Conservation (phyloP, 768 basidiomycete species). For the Dacryopinax spathularia region DNA sequence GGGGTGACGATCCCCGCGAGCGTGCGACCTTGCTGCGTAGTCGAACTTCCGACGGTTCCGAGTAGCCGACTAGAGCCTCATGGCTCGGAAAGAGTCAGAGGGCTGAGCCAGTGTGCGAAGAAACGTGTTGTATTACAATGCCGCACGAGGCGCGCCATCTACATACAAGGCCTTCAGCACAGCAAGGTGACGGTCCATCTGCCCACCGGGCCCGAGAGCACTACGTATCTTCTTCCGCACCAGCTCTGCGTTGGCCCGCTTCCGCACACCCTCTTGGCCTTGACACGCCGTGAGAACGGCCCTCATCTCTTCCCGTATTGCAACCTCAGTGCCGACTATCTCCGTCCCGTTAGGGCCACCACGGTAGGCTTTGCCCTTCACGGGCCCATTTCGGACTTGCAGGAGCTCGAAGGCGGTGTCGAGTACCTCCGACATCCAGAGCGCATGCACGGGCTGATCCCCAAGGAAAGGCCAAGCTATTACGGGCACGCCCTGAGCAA, state of each 20-base stretch:
- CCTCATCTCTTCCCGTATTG: slow-evolving; percentile 5
- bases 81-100: too few species aligned
- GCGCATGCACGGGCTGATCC: slow-evolving; percentile 1
- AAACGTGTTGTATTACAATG: neutral
- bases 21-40: too few species aligned
- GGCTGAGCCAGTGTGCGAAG: too few species aligned
- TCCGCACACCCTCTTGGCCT: neutral
- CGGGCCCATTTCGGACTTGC: slow-evolving; percentile 4
- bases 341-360: slow-evolving; percentile 1
- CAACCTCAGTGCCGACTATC: neutral
- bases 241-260: neutral
- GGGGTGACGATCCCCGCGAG: too few species aligned
- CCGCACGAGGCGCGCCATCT: neutral
- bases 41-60: too few species aligned
- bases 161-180: neutral
- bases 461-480: slow-evolving; percentile 1
- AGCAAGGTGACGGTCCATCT: neutral
- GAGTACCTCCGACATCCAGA: neutral
- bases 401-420: slow-evolving; percentile 3
- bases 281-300: neutral
- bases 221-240: neutral
- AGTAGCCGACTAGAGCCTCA: too few species aligned
- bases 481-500: neutral
- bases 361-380: neutral
- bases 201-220: neutral